Evolutionary conservation across 129 eudicot species (phyloP).

Genomic region (Rutidosis leptorrhynchoides): DNA sequence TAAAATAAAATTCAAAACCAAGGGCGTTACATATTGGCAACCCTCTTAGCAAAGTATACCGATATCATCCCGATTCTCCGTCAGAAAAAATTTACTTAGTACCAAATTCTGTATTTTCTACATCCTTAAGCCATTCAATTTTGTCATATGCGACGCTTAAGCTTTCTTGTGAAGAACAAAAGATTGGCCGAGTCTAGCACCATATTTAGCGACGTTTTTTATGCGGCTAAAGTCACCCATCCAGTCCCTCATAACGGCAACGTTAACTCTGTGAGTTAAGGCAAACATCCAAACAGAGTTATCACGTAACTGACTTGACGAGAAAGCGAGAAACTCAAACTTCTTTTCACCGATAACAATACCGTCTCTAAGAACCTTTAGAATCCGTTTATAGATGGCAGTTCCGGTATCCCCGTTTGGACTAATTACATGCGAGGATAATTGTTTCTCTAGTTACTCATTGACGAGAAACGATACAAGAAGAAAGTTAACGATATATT

Average conservation of each 20-base stretch:
- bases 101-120: constrained; percentile 26
- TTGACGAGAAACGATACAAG: constrained; percentile 85
- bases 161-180: constrained; percentile 80
- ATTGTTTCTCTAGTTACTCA: constrained; percentile 64
- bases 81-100: constrained; percentile 61
- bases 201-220: constrained; percentile 87
- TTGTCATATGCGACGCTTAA: constrained; percentile 50
- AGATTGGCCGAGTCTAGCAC: constrained; percentile 89
- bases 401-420: constrained; percentile 40
- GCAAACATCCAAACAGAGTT: constrained; percentile 93
- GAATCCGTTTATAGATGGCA: constrained; percentile 48
- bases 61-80: constrained; percentile 92
- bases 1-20: too few relatives aligned
- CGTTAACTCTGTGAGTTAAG: constrained; percentile 39
- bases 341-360: constrained; percentile 59
- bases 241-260: constrained; percentile 59
- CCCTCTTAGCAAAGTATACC: constrained; percentile 48
- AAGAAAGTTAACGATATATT: constrained; percentile 59
- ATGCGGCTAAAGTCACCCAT: constrained; percentile 72
- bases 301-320: constrained; percentile 82
- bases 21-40: too few relatives aligned
- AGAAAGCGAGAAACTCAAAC: constrained; percentile 84
- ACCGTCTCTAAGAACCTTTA: constrained; percentile 52
- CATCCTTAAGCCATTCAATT: constrained; percentile 48
- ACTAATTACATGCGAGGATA: constrained; percentile 44